Evolutionary conservation across 2,329 filamentous ascomycete genomes (phyloP).

Genomic region (Arthrobotrys sphaeroides): DNA sequence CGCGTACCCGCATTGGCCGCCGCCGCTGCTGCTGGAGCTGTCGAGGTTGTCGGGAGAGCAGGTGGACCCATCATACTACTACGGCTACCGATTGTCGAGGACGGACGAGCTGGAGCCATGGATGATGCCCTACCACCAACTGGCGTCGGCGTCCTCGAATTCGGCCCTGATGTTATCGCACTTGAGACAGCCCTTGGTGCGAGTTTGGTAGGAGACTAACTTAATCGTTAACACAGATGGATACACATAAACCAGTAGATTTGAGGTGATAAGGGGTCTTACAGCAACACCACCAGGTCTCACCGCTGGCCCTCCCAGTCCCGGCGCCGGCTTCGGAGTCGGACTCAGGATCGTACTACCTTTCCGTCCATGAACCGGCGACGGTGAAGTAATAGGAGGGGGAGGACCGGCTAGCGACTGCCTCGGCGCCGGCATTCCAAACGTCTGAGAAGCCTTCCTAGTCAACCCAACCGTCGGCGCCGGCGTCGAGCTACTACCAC

Average conservation of each 20-base stretch:
- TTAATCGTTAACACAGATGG: neutral
- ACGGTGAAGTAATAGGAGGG: slow-evolving; percentile 41
- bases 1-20: neutral
- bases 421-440: slow-evolving; percentile 57
- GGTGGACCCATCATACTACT: slow-evolving; percentile 45
- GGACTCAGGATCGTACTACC: slow-evolving; percentile 44
- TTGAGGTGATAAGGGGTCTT: too few species aligned
- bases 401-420: slow-evolving; percentile 28
- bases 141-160: slow-evolving; percentile 43
- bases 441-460: slow-evolving; percentile 57
- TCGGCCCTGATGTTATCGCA: slow-evolving; percentile 37
- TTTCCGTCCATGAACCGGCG: slow-evolving; percentile 36
- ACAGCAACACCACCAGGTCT: slow-evolving; percentile 40
- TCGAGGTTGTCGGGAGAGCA: slow-evolving; percentile 27
- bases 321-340: slow-evolving; percentile 34
- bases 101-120: slow-evolving; percentile 19
- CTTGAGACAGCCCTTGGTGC: slow-evolving; percentile 45
- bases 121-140: slow-evolving; percentile 43
- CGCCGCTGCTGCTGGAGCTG: neutral
- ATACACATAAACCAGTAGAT: neutral
- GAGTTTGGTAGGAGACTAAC: slow-evolving; percentile 45
- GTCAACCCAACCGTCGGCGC: slow-evolving; percentile 59
- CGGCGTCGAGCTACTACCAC: slow-evolving; percentile 54
- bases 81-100: slow-evolving; percentile 22
- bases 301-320: slow-evolving; percentile 3